Percentiles rank a stretch among this genome's conserved stretches.
These are phyloP conservation scores for Ophiostoma perfectum DNA, from an alignment of 2,329 filamentous ascomycete genomes.

Conservation along the genomic window DNA sequence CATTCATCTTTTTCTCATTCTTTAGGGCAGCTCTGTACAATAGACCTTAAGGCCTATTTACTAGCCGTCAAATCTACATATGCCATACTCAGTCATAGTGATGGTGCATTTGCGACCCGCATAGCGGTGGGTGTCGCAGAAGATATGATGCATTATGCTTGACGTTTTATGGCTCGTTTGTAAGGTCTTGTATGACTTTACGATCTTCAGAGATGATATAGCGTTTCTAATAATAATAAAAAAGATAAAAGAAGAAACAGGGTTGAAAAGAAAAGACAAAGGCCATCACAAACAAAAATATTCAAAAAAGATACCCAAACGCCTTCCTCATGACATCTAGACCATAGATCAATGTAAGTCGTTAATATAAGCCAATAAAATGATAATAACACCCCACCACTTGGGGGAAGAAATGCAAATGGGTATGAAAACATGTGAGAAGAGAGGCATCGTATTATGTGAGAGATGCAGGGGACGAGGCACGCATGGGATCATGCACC, in stretches of 20 bases:
- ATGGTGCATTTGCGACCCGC: no score
- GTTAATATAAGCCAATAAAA: slow-evolving; percentile 1
- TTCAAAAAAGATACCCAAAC: background rate
- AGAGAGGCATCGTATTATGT: background rate
- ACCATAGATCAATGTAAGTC: background rate
- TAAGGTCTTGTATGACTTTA: no score
- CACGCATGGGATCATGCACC: background rate
- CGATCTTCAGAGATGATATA: no score
- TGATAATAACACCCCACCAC: background rate
- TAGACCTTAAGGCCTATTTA: no score
- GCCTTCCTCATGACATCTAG: background rate
- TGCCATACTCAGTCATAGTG: no score
- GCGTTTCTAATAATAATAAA: background rate
- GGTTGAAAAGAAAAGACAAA: background rate
- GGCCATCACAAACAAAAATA: background rate
- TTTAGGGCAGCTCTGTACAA: background rate
- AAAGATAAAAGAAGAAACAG: background rate
- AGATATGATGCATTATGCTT: no score
- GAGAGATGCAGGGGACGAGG: background rate
- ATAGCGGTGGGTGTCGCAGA: no score
- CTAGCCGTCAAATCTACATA: no score
- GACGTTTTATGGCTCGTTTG: no score
- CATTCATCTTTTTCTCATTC: background rate
- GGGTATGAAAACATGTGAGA: slow-evolving; percentile 8
- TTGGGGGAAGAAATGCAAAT: slow-evolving; percentile 9